phyloP scores from a whole-genome alignment of 345 rosid genomes.

The Eucalyptus brandiana region DNA sequence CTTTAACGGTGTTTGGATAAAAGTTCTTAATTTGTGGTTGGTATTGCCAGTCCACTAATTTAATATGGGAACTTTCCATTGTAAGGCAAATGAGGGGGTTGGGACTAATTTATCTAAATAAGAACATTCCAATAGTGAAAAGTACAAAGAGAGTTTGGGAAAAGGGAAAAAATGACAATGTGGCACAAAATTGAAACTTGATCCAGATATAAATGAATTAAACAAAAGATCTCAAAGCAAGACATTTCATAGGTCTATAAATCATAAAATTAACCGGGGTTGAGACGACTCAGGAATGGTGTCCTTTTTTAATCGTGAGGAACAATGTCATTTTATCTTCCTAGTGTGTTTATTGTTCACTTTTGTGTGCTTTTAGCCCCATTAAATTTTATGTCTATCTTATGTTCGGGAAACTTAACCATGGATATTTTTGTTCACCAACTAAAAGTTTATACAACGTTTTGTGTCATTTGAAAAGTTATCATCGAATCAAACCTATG shows the following conservation, averaged over 20 bases:
- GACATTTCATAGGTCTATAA: not conserved
- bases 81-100: not conserved
- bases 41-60: not conserved
- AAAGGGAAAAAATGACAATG: not conserved
- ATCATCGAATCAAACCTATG: not conserved
- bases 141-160: not conserved
- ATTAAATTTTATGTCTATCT: no score
- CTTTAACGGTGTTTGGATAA: not conserved
- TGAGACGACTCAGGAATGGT: not conserved
- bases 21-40: not conserved
- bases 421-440: not conserved
- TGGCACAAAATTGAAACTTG: not conserved
- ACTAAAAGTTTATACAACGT: not conserved
- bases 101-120: not conserved
- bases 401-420: not conserved
- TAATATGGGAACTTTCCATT: not conserved
- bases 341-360: not conserved
- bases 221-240: not conserved
- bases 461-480: not conserved
- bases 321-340: not conserved
- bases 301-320: not conserved
- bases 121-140: not conserved
- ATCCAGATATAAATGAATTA: not conserved
- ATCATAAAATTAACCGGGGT: not conserved
- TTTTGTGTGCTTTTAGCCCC: rapidly evolving